phyloP scores from a whole-genome alignment of 345 rosid species.

The Citrus hindsii region DNA sequence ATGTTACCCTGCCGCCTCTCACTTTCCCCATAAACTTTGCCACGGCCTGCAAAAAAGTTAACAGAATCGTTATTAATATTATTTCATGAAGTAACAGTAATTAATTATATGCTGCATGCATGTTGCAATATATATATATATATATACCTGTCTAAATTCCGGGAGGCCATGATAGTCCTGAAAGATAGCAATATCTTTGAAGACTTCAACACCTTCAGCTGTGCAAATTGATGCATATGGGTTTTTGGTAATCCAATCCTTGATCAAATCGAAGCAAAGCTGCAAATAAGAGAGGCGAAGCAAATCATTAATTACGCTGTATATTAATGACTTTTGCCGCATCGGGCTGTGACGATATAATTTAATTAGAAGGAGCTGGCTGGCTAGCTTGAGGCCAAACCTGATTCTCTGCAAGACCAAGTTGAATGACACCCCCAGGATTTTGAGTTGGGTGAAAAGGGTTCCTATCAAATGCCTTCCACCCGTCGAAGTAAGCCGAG shows the following conservation, averaged over 20 bases:
- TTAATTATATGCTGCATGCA: not conserved
- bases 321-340: no score
- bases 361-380: not conserved
- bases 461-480: constrained; percentile 74
- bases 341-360: not conserved
- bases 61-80: no score
- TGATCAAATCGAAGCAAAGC: constrained; percentile 62
- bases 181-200: constrained; percentile 62
- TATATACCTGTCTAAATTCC: constrained; percentile 58
- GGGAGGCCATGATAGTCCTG: constrained; percentile 87
- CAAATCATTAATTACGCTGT: not conserved
- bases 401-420: constrained; percentile 93
- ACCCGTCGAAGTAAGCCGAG: constrained; percentile 78
- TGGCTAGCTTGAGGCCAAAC: constrained; percentile 23
- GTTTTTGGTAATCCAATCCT: constrained; percentile 61
- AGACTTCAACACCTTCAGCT: constrained; percentile 48
- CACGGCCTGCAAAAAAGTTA: constrained; percentile 39
- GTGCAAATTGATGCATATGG: constrained; percentile 79
- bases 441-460: constrained; percentile 57
- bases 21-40: constrained; percentile 78
- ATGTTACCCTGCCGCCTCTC: constrained; percentile 53
- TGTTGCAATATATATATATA: not conserved
- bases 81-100: not conserved
- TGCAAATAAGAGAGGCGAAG: constrained; percentile 14
- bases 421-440: constrained; percentile 73